Percentiles rank a stretch among this genome's conserved stretches.
Evolutionary conservation across 2,329 filamentous ascomycete species (phyloP).

Genomic region (Xylaria multiplex): DNA sequence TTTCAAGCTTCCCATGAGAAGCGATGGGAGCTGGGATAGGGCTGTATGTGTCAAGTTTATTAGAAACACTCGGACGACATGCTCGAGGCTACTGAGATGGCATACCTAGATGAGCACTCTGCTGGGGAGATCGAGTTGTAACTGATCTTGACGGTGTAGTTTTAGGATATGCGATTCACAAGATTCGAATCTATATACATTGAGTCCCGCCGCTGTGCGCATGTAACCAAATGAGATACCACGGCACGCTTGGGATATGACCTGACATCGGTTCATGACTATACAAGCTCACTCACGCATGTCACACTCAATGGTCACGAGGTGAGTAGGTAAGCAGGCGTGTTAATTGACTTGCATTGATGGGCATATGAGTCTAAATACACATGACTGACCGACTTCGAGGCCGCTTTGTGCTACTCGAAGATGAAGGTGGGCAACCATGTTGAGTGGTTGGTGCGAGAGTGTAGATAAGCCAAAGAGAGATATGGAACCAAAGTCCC

Average conservation of each 20-base stretch:
- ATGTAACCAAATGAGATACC: constrained; percentile 10
- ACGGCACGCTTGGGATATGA: neutral
- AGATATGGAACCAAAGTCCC: neutral
- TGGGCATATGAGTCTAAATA: neutral
- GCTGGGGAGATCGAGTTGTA: neutral
- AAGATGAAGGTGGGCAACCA: constrained; percentile 1
- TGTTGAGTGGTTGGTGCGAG: neutral
- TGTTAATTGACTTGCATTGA: neutral
- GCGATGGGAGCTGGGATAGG: constrained; percentile 16
- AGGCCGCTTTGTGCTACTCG: neutral
- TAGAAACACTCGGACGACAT: constrained; percentile 1
- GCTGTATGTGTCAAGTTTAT: constrained; percentile 11
- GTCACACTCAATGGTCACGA: constrained; percentile 4
- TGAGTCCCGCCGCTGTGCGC: constrained; percentile 6
- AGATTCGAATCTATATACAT: constrained; percentile 12
- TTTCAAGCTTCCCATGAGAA: constrained; percentile 16
- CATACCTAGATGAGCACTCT: constrained; percentile 1
- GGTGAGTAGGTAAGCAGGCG: neutral
- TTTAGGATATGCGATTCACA: neutral
- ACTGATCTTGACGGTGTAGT: neutral
- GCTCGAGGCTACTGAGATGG: constrained; percentile 3
- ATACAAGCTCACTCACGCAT: constrained; percentile 1
- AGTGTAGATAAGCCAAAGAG: neutral
- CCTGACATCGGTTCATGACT: neutral
- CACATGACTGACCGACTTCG: neutral